Percentiles rank a stretch among this genome's conserved stretches.
phyloP scores from a whole-genome alignment of 495 filamentous ascomycete species.

The Talaromyces adpressus region DNA sequence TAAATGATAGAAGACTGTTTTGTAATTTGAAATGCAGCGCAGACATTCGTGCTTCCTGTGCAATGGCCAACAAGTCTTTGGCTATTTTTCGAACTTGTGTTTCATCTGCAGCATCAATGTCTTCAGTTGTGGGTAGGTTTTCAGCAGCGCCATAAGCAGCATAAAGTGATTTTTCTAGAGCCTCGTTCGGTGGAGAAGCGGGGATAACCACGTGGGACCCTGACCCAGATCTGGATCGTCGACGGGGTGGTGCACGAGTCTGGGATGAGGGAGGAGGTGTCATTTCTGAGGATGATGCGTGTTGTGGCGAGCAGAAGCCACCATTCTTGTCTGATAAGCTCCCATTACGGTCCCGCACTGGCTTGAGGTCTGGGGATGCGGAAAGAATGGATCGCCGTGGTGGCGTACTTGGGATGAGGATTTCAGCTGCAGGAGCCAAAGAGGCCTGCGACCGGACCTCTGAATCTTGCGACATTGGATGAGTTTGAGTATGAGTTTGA shows the following conservation, averaged over 20 bases:
- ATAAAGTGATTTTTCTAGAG: constrained; percentile 45
- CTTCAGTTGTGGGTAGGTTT: constrained; percentile 51
- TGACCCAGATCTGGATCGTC: constrained; percentile 21
- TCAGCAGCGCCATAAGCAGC: constrained; percentile 41
- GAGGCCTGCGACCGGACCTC: constrained; percentile 27
- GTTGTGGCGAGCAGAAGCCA: constrained; percentile 30
- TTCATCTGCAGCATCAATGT: constrained; percentile 55
- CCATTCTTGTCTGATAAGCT: constrained; percentile 24
- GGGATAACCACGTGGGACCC: constrained; percentile 33
- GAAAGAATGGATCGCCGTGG: constrained; percentile 29
- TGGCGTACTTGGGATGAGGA: constrained; percentile 30
- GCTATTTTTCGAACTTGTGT: constrained; percentile 56
- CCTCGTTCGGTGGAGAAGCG: constrained; percentile 52
- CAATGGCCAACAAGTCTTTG: constrained; percentile 40
- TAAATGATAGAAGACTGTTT: constrained; percentile 77
- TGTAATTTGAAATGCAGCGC: constrained; percentile 90
- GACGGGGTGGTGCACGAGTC: constrained; percentile 37
- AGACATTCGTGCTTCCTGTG: constrained; percentile 66
- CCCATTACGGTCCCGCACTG: constrained; percentile 19
- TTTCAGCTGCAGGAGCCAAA: constrained; percentile 34
- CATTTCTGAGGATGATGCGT: constrained; percentile 43
- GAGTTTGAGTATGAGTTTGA: constrained; percentile 3
- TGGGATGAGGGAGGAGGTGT: constrained; percentile 76
- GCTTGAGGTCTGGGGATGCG: constrained; percentile 34
- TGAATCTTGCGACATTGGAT: constrained; percentile 33